Evolutionary conservation across 2,329 filamentous ascomycete genomes (phyloP), one percentile per base, ranked within the genome.

Genomic region (Calonectria pauciramosa): DNA sequence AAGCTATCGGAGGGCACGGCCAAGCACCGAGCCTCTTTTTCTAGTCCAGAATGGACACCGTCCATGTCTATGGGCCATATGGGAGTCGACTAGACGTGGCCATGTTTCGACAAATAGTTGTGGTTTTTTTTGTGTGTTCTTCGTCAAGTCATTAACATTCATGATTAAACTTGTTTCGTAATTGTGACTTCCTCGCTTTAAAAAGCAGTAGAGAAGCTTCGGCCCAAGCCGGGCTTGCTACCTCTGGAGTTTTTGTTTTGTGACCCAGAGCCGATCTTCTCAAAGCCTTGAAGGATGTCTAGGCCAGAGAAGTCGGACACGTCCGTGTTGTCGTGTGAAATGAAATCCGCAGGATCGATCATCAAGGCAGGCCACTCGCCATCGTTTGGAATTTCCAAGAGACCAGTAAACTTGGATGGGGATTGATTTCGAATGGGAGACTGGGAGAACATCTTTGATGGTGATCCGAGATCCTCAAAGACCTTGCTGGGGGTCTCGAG

Each of bases 231-330:
- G 23, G 82, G 82, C 52, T 84, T 84, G 60, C 70, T 79, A 71
- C 70, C 76, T 72, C 80, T 80, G 41, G 81, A 75, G 23, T 54
- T 52, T 51, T 83, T 84, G 73, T 82, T 71, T 75, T 86, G 82
- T 36, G 82, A 81, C 76, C 82, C 87, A 59, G 87, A 86, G 60
- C 94, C 94, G 82, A 96, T 95, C 86, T 93, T 94, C 82, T 93
- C 91, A 80, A 95, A 96, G 13, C 93, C 93, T 81, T 94, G 92
- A 59, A 94, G 89, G 77, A 96, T 93, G 80, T 96, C 94, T 66
- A 95, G 89, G 1, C 90, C 91, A 18, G 90, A 85, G 73, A 87
- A 88, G 54, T 93, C 91, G 72, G 91, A 88, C 4, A 87, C 86
- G 44, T 92, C 89, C 0, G 87, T 78, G 18, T 91, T 90, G 10